Conservation (phyloP, 1,284 basidiomycete species). For the Taiwanofungus camphoratus region DNA sequence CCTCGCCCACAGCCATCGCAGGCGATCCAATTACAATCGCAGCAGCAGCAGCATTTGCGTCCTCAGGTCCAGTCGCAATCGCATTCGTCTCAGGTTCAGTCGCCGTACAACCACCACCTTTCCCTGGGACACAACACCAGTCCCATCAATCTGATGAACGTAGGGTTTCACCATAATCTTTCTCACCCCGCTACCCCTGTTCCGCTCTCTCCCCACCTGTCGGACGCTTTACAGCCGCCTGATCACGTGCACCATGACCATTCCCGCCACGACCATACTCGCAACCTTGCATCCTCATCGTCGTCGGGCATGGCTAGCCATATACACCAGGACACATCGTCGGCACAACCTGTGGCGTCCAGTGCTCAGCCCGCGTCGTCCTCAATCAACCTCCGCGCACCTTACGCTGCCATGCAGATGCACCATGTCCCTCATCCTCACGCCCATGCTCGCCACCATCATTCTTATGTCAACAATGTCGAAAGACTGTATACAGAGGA, state of each 20-base stretch:
- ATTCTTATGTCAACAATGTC: conserved; percentile 37
- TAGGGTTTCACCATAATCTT: conserved; percentile 25
- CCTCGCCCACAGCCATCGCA: conserved; percentile 18
- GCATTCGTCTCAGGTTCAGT: conserved; percentile 16
- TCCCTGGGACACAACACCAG: conserved; percentile 18
- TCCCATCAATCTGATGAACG: conserved; percentile 23
- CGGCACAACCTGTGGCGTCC: conserved; percentile 11
- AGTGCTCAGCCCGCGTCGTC: conserved; percentile 10
- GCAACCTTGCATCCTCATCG: conserved; percentile 2
- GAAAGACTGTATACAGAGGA: conserved; percentile 38
- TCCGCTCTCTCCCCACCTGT: conserved; percentile 21
- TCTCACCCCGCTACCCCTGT: conserved; percentile 24
- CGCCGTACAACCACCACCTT: conserved; percentile 18
- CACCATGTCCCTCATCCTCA: conserved; percentile 75
- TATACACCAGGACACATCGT: conserved; percentile 7
- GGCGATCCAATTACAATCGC: conserved; percentile 11
- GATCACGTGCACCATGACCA: conserved; percentile 18
- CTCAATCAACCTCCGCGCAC: conserved; percentile 41
- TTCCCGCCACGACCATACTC: conserved; percentile 9
- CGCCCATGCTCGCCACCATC: conserved; percentile 64
- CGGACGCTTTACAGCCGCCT: conserved; percentile 17
- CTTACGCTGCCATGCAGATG: conserved; percentile 50
- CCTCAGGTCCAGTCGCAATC: conserved; percentile 16
- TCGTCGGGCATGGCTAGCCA: conserved; percentile 5
- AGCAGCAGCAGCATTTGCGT: conserved; percentile 15